Evolutionary conservation across 192 early-diverging fungal species (phyloP).

Genomic region (Funneliformis mosseae): DNA sequence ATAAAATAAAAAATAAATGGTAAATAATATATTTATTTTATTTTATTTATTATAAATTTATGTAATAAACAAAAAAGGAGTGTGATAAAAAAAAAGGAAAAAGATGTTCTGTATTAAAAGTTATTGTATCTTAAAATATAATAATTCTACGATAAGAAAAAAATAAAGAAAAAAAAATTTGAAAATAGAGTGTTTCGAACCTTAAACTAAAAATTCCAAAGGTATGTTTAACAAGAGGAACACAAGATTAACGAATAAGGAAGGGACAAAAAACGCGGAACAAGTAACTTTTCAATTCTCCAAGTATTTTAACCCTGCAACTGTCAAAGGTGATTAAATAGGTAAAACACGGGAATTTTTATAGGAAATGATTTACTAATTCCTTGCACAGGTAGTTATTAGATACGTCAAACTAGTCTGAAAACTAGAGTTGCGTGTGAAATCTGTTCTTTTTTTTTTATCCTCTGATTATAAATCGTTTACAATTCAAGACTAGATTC

Average conservation of each 20-base stretch:
- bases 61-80: too few relatives aligned
- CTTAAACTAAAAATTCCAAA: background rate
- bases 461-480: background rate
- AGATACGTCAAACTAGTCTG: too few relatives aligned
- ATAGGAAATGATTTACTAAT: too few relatives aligned
- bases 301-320: background rate
- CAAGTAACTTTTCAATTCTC: too few relatives aligned
- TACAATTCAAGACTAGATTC: background rate
- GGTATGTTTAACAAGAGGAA: background rate
- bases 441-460: background rate
- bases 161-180: background rate
- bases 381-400: too few relatives aligned
- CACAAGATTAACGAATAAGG: slow-evolving; percentile 1
- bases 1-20: background rate
- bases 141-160: background rate
- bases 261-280: background rate
- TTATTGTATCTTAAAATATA: too few relatives aligned
- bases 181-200: background rate
- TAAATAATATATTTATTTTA: too few relatives aligned
- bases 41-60: too few relatives aligned
- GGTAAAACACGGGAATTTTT: too few relatives aligned
- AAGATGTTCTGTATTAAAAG: background rate
- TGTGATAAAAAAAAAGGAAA: background rate
- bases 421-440: background rate
- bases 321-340: background rate